phyloP scores from a whole-genome alignment of 139 green algal species.

The Parachlorella kessleri region DNA sequence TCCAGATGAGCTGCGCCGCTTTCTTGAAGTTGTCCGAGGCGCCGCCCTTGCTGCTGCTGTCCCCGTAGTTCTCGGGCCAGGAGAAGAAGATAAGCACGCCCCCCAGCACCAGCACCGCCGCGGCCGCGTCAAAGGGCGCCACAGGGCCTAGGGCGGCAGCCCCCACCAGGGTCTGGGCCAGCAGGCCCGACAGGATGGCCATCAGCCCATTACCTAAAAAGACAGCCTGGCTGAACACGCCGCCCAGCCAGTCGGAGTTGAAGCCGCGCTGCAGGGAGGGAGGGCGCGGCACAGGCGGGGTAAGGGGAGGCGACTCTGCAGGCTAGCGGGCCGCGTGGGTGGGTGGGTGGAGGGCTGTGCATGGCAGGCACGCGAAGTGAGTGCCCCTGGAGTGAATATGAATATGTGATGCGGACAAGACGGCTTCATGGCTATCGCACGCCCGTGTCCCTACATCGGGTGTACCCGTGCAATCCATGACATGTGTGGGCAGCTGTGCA shows the following conservation, averaged over 20 bases:
- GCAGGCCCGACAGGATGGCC: constrained; percentile 86
- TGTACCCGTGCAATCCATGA: too few species aligned
- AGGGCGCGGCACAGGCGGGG: too few species aligned
- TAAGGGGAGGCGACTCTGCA: too few species aligned
- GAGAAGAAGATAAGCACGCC: constrained; percentile 74
- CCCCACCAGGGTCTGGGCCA: constrained; percentile 90
- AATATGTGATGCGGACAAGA: too few species aligned
- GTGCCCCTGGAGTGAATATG: too few species aligned
- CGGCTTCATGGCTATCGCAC: too few species aligned
- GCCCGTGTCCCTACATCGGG: too few species aligned
- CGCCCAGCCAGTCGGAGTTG: constrained; percentile 80
- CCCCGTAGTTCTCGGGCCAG: constrained; percentile 96
- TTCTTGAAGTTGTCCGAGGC: constrained; percentile 56
- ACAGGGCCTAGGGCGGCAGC: constrained; percentile 82
- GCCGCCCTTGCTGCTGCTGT: constrained; percentile 43
- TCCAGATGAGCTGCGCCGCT: constrained; percentile 55
- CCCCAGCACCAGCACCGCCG: constrained; percentile 75
- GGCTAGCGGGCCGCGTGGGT: too few species aligned
- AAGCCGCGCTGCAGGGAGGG: constrained; percentile 58
- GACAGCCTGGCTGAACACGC: constrained; percentile 91
- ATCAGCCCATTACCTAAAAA: constrained; percentile 97
- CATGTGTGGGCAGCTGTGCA: too few species aligned
- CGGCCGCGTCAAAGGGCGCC: constrained; percentile 93
- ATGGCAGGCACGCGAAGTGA: too few species aligned
- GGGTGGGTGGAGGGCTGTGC: too few species aligned